Percentiles rank a stretch among this genome's conserved stretches.
Conservation (phyloP, 306 rosid genomes). For the Trifolium subterraneum region DNA sequence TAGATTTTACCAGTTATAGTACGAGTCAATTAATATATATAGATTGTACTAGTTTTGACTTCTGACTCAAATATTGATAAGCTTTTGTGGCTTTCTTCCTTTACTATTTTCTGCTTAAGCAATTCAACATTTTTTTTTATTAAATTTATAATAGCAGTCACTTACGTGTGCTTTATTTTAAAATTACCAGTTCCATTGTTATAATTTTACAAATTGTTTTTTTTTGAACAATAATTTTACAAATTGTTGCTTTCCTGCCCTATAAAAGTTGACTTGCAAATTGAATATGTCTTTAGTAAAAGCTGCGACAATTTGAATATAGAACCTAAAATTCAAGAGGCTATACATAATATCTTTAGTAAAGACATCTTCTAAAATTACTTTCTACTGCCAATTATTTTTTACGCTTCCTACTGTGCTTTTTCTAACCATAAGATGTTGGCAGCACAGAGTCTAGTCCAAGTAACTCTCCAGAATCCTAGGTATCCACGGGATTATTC, state of each 20-base stretch:
- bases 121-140: neutral
- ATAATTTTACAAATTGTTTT: neutral
- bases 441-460: slow-evolving; percentile 76
- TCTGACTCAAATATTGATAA: slow-evolving; percentile 18
- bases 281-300: slow-evolving; percentile 24
- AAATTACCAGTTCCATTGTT: neutral
- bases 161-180: neutral
- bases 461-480: slow-evolving; percentile 78
- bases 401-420: slow-evolving; percentile 23
- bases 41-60: slow-evolving; percentile 33
- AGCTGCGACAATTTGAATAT: slow-evolving; percentile 8
- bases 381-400: neutral
- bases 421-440: slow-evolving; percentile 50
- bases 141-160: neutral
- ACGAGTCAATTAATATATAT: neutral
- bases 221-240: too few species aligned
- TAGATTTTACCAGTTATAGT: slow-evolving; percentile 17
- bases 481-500: slow-evolving; percentile 68
- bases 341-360: slow-evolving; percentile 14
- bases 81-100: slow-evolving; percentile 11
- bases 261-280: neutral
- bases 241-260: slow-evolving; percentile 3
- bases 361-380: slow-evolving; percentile 10
- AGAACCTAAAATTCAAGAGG: slow-evolving; percentile 15
- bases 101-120: slow-evolving; percentile 10